Conservation (phyloP, 805 yeast species). For the Priceomyces melissophilus region DNA sequence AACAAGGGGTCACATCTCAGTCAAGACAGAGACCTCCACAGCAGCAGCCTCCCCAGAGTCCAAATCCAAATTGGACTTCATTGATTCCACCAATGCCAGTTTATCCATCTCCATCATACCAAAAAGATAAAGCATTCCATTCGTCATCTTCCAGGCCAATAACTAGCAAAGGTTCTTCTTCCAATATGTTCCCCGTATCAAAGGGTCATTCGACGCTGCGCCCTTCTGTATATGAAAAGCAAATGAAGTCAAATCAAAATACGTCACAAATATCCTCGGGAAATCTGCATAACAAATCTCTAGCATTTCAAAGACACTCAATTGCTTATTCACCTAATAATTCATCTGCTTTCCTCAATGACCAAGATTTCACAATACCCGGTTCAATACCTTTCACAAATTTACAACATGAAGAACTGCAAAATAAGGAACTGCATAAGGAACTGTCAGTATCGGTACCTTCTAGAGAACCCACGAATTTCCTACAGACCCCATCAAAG, state of each 20-base stretch:
- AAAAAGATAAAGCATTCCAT: slow-evolving; percentile 5
- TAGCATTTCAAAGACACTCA: slow-evolving; percentile 21
- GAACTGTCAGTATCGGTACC: not conserved
- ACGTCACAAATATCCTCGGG: not conserved
- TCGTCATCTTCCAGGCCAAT: not conserved
- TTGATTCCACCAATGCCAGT: slow-evolving; percentile 35
- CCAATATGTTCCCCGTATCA: not conserved
- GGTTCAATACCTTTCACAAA: slow-evolving; percentile 1
- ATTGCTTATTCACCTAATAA: slow-evolving; percentile 24
- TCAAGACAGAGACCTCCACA: slow-evolving; percentile 1
- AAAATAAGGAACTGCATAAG: not conserved
- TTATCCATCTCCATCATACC: slow-evolving; percentile 14
- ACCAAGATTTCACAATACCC: not conserved
- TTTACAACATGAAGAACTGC: not conserved
- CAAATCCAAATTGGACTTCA: slow-evolving; percentile 24
- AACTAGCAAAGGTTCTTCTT: not conserved
- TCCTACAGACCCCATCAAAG: not conserved
- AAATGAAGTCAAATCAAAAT: not conserved
- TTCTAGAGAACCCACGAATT: not conserved
- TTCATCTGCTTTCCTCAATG: slow-evolving; percentile 1
- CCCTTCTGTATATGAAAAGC: too few species aligned
- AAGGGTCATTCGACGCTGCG: too few species aligned
- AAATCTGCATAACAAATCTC: not conserved
- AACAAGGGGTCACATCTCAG: too few species aligned
- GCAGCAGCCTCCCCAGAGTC: slow-evolving; percentile 4